Conservation (phyloP, 495 filamentous ascomycete species). For the Penicillium flavigenum region DNA sequence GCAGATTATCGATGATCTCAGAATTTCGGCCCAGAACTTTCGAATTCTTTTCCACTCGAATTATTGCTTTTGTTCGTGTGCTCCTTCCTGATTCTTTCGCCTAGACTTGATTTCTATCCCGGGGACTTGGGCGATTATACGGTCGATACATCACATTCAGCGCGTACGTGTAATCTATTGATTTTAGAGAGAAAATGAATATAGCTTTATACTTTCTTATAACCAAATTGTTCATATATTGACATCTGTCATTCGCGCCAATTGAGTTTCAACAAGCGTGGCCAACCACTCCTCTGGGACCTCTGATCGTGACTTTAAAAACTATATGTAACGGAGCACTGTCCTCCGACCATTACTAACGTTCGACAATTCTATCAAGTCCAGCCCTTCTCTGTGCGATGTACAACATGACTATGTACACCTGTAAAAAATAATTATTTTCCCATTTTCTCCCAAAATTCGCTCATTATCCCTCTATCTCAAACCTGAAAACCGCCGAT, state of each 20-base stretch:
- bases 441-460: not conserved
- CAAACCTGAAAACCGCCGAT: conserved; percentile 7
- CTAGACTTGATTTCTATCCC: not conserved
- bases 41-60: no score
- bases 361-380: not conserved
- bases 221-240: not conserved
- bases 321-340: conserved; percentile 15
- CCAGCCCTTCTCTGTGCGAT: not conserved
- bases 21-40: conserved; percentile 6
- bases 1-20: conserved; percentile 12
- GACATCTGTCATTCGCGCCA: conserved; percentile 33
- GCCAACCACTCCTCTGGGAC: conserved; percentile 40
- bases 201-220: not conserved
- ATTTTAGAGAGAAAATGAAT: not conserved
- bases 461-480: conserved; percentile 1
- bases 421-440: not conserved
- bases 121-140: conserved; percentile 5
- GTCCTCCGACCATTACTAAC: conserved; percentile 14
- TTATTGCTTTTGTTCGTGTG: not conserved
- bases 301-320: conserved; percentile 14
- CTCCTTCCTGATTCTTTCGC: not conserved
- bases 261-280: conserved; percentile 46
- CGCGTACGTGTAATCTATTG: not conserved
- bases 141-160: conserved; percentile 6
- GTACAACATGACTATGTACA: no score